Evolutionary conservation across 2,329 filamentous ascomycete genomes (phyloP).

Genomic region (Pseudogymnoascus sp.): DNA sequence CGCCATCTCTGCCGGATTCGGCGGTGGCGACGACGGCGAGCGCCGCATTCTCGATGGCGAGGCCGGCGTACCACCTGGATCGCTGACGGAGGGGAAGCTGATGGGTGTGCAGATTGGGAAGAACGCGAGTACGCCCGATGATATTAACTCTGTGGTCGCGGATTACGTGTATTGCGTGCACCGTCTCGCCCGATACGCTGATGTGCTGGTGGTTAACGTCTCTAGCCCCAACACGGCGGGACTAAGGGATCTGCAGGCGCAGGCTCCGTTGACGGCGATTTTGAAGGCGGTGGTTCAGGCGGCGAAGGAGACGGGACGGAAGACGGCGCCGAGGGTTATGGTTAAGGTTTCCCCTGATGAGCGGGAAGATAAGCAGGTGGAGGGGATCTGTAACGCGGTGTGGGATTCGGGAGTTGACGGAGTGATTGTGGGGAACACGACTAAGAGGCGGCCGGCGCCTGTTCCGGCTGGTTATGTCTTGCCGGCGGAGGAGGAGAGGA

Average conservation of each 20-base stretch:
- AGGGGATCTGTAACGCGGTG: constrained; percentile 81
- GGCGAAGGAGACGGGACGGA: constrained; percentile 60
- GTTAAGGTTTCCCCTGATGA: constrained; percentile 98
- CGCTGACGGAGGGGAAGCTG: constrained; percentile 64
- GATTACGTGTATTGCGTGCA: constrained; percentile 87
- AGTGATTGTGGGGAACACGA: constrained; percentile 95
- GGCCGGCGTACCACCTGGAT: constrained; percentile 73
- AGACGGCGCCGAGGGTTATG: constrained; percentile 75
- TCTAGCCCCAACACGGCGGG: constrained; percentile 95
- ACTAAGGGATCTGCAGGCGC: constrained; percentile 75
- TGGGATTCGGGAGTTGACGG: constrained; percentile 82
- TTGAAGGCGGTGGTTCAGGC: constrained; percentile 75
- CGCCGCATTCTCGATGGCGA: constrained; percentile 67
- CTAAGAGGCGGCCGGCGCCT: constrained; percentile 68
- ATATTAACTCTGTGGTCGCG: constrained; percentile 70
- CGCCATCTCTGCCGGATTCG: constrained; percentile 62
- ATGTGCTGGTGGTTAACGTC: constrained; percentile 96
- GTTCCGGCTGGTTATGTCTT: constrained; percentile 60
- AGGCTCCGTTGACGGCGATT: constrained; percentile 73
- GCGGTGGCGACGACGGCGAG: constrained; percentile 55
- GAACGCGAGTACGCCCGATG: constrained; percentile 88
- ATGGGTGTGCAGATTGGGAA: constrained; percentile 92
- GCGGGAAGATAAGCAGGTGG: constrained; percentile 73
- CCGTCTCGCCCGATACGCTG: constrained; percentile 76
- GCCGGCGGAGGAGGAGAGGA: constrained; percentile 55